Conservation (phyloP, 2,329 filamentous ascomycete species). For the Chaetomiaceae sp. region DNA sequence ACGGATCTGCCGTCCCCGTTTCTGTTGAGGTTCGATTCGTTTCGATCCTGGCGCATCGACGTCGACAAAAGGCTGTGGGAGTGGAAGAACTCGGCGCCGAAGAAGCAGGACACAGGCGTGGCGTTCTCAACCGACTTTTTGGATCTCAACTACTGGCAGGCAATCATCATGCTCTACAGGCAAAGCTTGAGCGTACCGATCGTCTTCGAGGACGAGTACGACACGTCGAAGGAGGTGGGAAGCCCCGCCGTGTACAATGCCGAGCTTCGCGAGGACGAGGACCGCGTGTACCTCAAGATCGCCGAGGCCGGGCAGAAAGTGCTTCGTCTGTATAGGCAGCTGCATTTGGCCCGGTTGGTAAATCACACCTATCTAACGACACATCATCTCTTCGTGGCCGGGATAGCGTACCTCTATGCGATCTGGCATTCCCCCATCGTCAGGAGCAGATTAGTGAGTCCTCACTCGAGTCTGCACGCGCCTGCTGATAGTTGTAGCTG, state of each 20-base stretch:
- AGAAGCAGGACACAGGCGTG: constrained; percentile 73
- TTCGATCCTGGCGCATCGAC: constrained; percentile 81
- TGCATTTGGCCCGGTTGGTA: constrained; percentile 81
- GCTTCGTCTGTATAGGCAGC: constrained; percentile 78
- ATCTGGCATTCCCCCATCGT: constrained; percentile 95
- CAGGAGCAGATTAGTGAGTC: constrained; percentile 70
- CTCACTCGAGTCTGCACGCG: background rate
- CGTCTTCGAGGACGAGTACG: constrained; percentile 73
- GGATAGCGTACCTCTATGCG: constrained; percentile 91
- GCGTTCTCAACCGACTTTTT: constrained; percentile 84
- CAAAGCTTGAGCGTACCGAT: constrained; percentile 83
- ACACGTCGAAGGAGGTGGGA: constrained; percentile 58
- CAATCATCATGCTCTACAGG: constrained; percentile 89
- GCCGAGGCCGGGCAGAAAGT: constrained; percentile 94
- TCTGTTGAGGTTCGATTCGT: constrained; percentile 74
- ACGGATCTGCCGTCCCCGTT: constrained; percentile 78
- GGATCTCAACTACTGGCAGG: constrained; percentile 96
- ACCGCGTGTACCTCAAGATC: constrained; percentile 87
- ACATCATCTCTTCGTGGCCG: constrained; percentile 95
- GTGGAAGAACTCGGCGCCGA: constrained; percentile 81
- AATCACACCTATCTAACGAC: constrained; percentile 96
- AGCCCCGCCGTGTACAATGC: constrained; percentile 55
- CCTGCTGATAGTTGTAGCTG: constrained; percentile 19
- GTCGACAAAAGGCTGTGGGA: constrained; percentile 76
- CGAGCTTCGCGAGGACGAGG: constrained; percentile 73